phyloP scores from a whole-genome alignment of 2,329 filamentous ascomycete species.

The Colletotrichum noveboracense region DNA sequence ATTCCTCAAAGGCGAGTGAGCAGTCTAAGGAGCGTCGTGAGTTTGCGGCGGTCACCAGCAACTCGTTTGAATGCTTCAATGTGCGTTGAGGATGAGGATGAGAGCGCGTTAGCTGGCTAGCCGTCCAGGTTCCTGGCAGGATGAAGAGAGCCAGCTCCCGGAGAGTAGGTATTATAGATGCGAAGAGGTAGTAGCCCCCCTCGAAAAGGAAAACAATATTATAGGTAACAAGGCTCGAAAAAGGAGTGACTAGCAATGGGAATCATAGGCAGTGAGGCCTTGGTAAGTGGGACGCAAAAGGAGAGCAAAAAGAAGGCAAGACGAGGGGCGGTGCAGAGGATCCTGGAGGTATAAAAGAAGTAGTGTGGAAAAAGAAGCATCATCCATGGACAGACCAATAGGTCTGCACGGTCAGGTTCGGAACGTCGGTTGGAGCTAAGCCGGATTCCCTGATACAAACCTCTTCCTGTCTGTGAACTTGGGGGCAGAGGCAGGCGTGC shows the following conservation, averaged over 20 bases:
- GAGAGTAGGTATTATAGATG: constrained; percentile 40
- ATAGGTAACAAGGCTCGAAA: constrained; percentile 34
- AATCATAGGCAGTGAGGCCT: constrained; percentile 39
- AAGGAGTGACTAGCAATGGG: constrained; percentile 58
- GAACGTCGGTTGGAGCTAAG: constrained; percentile 57
- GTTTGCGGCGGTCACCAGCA: constrained; percentile 37
- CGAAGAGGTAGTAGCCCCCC: constrained; percentile 43
- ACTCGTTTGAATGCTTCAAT: constrained; percentile 44
- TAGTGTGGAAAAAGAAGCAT: constrained; percentile 46
- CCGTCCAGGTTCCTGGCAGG: constrained; percentile 45
- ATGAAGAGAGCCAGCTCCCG: constrained; percentile 61
- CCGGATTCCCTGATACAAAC: constrained; percentile 55
- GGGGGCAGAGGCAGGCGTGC: constrained; percentile 27
- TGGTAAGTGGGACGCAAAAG: constrained; percentile 47
- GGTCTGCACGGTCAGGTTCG: constrained; percentile 50
- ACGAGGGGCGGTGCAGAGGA: constrained; percentile 54
- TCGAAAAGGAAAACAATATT: constrained; percentile 25
- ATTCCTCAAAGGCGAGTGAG: constrained; percentile 24
- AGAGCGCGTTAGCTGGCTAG: constrained; percentile 35
- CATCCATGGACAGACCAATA: constrained; percentile 40
- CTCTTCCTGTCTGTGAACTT: constrained; percentile 37
- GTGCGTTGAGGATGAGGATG: constrained; percentile 18
- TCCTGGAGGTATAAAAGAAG: constrained; percentile 58
- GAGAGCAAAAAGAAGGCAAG: constrained; percentile 43
- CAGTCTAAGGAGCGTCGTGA: constrained; percentile 46